Evolutionary conservation across 257 asterid genomes (phyloP), one percentile per base, ranked within the genome.

Genomic region (Coffea canephora): DNA sequence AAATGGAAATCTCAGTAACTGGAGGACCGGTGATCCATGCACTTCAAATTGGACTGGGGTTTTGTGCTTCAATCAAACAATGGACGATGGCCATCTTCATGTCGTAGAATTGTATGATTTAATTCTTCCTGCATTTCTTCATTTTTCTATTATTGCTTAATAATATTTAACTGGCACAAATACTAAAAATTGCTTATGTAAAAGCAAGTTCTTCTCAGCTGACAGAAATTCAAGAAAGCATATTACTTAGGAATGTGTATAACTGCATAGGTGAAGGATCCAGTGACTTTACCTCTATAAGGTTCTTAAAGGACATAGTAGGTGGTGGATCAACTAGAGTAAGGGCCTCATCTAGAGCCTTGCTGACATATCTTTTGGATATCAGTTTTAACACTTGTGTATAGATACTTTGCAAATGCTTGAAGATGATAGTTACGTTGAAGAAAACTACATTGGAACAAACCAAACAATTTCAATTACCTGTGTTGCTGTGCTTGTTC

Each of bases 11-110:
- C 99, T 96, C 77, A 84, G 73, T 9, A 84, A 81, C 71, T 96
- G 99, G 99, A 85, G 78, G 18, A 80, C 78, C 57, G 96, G 96
- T 77, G 99, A 96, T 90, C 99, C 99, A 43, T 96, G 99, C 82
- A 82, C 71, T 71, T 90, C 98, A 46, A 90, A 89, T 59, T 96
- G 99, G 99, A 85, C 87, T 0, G 97, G 97, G 81, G 73, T 94
- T 74, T 43, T 80, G 64, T 96, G 99, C 92, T 76, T 87, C 81
- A 90, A 92, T 80, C 55, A 71, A 41, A 84, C 97, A 25, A 82
- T 86, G 74, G 83, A 49, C n/a, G 98, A 96, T 86, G 91, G 87
- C 34, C 78, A 86, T 80, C 83, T 90, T 82, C 99, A 96, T 84
- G 93, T 96, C 75, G 78, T 70, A 73, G 97, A 94, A 87, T 71